A percentile compares a stretch with the other conserved stretches of the same genome.
phyloP scores from a whole-genome alignment of 2,329 filamentous ascomycete genomes.

The Sporothrix pallida region DNA sequence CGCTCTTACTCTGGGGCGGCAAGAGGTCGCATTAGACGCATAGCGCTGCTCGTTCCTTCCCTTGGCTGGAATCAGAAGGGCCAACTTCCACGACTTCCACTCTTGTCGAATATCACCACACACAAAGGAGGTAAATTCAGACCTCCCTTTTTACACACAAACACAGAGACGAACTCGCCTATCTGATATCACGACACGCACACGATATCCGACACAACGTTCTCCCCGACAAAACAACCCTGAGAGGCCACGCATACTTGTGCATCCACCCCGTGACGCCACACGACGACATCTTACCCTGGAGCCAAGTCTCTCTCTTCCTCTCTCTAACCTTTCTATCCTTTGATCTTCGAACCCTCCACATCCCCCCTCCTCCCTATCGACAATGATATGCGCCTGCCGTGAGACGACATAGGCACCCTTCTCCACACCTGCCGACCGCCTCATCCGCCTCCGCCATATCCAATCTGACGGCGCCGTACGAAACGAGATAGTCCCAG shows the following conservation, averaged over 20 bases:
- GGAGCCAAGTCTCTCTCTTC: neutral
- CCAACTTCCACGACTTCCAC: neutral
- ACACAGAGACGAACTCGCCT: neutral
- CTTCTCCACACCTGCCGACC: neutral
- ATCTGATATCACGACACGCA: neutral
- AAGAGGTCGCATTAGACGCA: constrained; percentile 11
- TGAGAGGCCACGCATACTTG: constrained; percentile 5
- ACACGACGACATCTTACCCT: neutral
- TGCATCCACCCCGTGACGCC: constrained; percentile 14
- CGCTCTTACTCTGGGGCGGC: constrained; percentile 5
- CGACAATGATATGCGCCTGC: constrained; percentile 22
- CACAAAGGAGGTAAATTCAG: neutral
- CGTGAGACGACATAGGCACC: neutral
- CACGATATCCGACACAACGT: too few relatives aligned
- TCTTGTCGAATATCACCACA: neutral
- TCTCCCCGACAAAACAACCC: neutral
- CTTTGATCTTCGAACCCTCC: neutral
- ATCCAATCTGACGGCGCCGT: neutral
- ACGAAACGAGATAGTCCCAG: neutral
- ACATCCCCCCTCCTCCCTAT: neutral
- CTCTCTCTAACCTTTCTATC: neutral
- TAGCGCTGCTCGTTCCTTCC: constrained; percentile 12
- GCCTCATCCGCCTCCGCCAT: neutral
- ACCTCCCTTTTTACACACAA: neutral
- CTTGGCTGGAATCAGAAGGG: neutral